These are phyloP conservation scores for Psilocybe cubensis DNA, from an alignment of 768 basidiomycete genomes.

Conservation along the genomic window DNA sequence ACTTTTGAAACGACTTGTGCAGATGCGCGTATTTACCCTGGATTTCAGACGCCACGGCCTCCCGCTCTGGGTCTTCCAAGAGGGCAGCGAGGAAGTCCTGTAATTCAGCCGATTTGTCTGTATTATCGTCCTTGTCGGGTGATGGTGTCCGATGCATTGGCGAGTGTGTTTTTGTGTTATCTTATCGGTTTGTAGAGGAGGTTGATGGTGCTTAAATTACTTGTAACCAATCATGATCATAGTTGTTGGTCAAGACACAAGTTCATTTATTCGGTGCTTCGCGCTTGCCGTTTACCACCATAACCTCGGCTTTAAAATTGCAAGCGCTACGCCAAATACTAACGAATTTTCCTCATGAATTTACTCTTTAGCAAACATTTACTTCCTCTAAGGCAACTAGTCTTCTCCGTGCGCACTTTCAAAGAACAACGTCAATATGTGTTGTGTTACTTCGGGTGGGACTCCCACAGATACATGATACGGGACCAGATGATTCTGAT, in stretches of 20 bases:
- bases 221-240: conserved; percentile 3
- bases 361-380: no score
- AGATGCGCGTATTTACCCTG: conserved; percentile 35
- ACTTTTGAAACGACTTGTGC: background rate
- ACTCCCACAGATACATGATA: no score
- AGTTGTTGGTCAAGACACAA: conserved; percentile 8
- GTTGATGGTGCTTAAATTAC: conserved; percentile 9
- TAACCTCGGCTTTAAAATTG: background rate
- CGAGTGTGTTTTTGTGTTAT: conserved; percentile 16
- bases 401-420: no score
- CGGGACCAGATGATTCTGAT: no score
- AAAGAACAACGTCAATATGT: no score
- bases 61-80: conserved; percentile 37
- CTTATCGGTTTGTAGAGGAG: conserved; percentile 23
- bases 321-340: no score
- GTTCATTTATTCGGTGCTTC: background rate
- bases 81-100: conserved; percentile 38
- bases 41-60: conserved; percentile 49
- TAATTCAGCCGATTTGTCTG: conserved; percentile 32
- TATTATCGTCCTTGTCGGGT: conserved; percentile 18
- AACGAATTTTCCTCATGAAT: no score
- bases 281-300: background rate
- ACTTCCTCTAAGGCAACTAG: no score
- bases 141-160: conserved; percentile 27
- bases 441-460: no score